Base-by-base conservation (phyloP, 1,139 yeast species). In the Candida sp. region DNA sequence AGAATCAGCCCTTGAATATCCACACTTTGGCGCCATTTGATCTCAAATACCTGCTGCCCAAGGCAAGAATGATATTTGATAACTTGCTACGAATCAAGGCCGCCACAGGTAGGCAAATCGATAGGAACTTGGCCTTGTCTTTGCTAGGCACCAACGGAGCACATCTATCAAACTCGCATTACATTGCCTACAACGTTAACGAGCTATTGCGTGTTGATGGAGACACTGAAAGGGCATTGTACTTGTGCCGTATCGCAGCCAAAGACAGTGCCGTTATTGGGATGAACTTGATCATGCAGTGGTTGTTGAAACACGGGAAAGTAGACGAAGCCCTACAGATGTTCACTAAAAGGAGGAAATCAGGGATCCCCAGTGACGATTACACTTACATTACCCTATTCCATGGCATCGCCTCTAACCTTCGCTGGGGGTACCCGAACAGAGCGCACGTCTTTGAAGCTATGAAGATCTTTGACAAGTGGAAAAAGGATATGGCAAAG, bases 141-240 rank as follows among this genome's bases (percentile, higher is more conserved):
- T 69, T 86, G 7, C 63, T 88, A 28, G 92, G 93, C 3, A 75
- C 84, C 1, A 80, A 81, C 44, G 83, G 78, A 3, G 72, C 71
- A 32, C 87, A 83, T 60, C 57, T 88, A 26, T 68, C 75, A 47
- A 90, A 88, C 63, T 80, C 89, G 0, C 73, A 71, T 46, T 60
- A 80, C 33, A 83, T 87, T 7, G 81, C 83, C 9, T 63, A 74
- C 35, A 86, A 85, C 52, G 84, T 81, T 0, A 58, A 68, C 11
- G 78, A 79, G 49, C 77, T 86, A 50, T 67, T 88, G 31, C 70
- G 69, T 25, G 66, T 79, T 48, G 84, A 76, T 49, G 79, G 79
- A 2, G 66, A 68, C 47, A 56, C 73, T 0, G 73, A 70, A 33
- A 77, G 88, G 53, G 93, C 94, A 0, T 57, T 78, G 12, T 73